These are phyloP conservation scores for Meyerozyma sp. DNA, from an alignment of 1,139 yeast genomes.

Conservation along the genomic window DNA sequence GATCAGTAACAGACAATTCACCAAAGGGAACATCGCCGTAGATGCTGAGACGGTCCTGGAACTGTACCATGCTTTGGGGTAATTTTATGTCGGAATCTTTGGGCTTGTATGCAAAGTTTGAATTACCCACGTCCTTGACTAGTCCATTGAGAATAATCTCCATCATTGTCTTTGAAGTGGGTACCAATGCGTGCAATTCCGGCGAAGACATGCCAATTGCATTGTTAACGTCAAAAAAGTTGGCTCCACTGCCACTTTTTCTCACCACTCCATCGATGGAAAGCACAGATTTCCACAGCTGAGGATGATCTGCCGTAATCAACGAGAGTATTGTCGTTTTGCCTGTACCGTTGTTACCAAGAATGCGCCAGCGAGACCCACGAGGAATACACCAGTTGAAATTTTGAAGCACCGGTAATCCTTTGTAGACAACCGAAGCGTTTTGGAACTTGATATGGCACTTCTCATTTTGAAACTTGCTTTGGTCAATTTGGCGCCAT, in stretches of 20 bases:
- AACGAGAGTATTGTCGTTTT: conserved; percentile 82
- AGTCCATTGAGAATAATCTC: conserved; percentile 73
- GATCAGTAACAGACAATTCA: conserved; percentile 64
- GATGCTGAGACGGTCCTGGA: conserved; percentile 23
- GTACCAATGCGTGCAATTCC: conserved; percentile 82
- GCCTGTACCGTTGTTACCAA: conserved; percentile 91
- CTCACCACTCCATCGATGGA: conserved; percentile 63
- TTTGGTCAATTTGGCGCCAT: not conserved
- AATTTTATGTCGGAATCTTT: conserved; percentile 7
- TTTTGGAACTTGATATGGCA: conserved; percentile 54
- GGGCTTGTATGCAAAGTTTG: conserved; percentile 27
- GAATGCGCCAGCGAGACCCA: conserved; percentile 84
- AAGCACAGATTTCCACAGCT: conserved; percentile 79
- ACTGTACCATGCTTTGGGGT: conserved; percentile 15
- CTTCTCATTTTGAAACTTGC: conserved; percentile 7
- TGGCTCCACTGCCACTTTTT: conserved; percentile 61
- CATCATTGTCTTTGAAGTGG: conserved; percentile 46
- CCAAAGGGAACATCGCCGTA: conserved; percentile 37
- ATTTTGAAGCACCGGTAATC: conserved; percentile 51
- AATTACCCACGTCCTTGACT: conserved; percentile 52
- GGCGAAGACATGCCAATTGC: conserved; percentile 88
- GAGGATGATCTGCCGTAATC: conserved; percentile 93
- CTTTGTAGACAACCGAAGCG: conserved; percentile 64
- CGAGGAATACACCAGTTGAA: conserved; percentile 61
- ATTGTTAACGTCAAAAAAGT: conserved; percentile 74